These are phyloP conservation scores for Naganishia liquefaciens DNA, from an alignment of 1,284 basidiomycete species.

Conservation along the genomic window DNA sequence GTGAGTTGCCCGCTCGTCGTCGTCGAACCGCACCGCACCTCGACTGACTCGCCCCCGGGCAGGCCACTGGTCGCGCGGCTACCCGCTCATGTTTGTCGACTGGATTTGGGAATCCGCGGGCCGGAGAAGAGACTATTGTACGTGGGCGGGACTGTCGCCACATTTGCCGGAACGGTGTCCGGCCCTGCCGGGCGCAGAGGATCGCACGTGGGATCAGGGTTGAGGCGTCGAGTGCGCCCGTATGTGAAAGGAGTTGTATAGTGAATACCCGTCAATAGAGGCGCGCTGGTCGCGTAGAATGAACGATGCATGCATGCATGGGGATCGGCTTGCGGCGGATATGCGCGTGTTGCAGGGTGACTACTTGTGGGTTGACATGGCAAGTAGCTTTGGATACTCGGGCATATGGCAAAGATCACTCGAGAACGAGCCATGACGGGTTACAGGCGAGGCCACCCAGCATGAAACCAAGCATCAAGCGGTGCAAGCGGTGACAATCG, in stretches of 20 bases:
- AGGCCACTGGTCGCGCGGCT: conserved; percentile 41
- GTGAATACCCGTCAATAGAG: conserved; percentile 8
- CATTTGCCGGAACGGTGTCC: conserved; percentile 39
- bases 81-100: conserved; percentile 37
- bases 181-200: conserved; percentile 34
- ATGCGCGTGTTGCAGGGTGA: background rate
- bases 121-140: conserved; percentile 40
- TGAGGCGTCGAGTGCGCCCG: background rate
- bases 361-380: no score
- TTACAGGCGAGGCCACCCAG: no score
- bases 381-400: no score
- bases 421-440: no score
- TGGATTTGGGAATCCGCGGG: conserved; percentile 38
- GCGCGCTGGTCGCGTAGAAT: no score
- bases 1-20: conserved; percentile 39
- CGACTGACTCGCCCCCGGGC: background rate
- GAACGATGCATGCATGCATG: no score
- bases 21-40: no score
- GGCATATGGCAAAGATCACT: no score
- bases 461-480: no score
- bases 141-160: conserved; percentile 39
- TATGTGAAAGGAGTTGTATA: conserved; percentile 5
- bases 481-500: no score
- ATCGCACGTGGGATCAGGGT: conserved; percentile 34
- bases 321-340: no score